Evolutionary conservation across 2,329 filamentous ascomycete species (phyloP).

Genomic region (Chalaropsis ovoidea): DNA sequence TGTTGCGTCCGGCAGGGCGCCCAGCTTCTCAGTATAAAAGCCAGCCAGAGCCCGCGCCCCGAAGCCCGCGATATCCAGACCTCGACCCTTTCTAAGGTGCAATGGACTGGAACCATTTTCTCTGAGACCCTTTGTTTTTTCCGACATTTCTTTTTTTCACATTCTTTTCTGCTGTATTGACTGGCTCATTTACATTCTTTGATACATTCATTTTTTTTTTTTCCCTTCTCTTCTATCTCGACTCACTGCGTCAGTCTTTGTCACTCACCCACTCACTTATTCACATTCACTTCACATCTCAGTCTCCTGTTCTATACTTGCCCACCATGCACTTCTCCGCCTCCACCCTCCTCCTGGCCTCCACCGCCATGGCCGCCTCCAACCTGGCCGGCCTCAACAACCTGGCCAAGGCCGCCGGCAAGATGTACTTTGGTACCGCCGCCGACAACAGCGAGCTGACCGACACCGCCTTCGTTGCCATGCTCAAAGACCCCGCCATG

Average conservation of each 20-base stretch:
- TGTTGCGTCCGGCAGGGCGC: background rate
- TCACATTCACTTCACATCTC: background rate
- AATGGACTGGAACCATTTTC: slow-evolving; percentile 24
- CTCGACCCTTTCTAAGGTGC: background rate
- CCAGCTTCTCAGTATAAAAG: background rate
- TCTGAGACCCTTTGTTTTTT: slow-evolving; percentile 12
- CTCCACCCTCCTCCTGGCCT: slow-evolving; percentile 29
- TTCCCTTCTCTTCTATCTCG: slow-evolving; percentile 10
- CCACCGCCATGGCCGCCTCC: slow-evolving; percentile 28
- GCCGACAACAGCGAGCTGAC: slow-evolving; percentile 42
- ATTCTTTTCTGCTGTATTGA: slow-evolving; percentile 21
- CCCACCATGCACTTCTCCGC: slow-evolving; percentile 28
- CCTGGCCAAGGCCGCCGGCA: slow-evolving; percentile 43
- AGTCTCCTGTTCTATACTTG: background rate
- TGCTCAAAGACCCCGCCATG: slow-evolving; percentile 42
- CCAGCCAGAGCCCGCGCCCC: background rate
- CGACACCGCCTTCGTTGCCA: slow-evolving; percentile 42
- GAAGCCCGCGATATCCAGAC: no score
- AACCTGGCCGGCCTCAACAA: slow-evolving; percentile 36
- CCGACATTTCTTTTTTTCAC: slow-evolving; percentile 13
- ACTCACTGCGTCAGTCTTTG: background rate
- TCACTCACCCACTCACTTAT: slow-evolving; percentile 5
- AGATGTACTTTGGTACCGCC: slow-evolving; percentile 52
- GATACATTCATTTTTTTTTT: slow-evolving; percentile 10
- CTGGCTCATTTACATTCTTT: slow-evolving; percentile 22